Evolutionary conservation across 352 stramenopile species (phyloP).

Genomic region (Thalassiosira mediterranea): DNA sequence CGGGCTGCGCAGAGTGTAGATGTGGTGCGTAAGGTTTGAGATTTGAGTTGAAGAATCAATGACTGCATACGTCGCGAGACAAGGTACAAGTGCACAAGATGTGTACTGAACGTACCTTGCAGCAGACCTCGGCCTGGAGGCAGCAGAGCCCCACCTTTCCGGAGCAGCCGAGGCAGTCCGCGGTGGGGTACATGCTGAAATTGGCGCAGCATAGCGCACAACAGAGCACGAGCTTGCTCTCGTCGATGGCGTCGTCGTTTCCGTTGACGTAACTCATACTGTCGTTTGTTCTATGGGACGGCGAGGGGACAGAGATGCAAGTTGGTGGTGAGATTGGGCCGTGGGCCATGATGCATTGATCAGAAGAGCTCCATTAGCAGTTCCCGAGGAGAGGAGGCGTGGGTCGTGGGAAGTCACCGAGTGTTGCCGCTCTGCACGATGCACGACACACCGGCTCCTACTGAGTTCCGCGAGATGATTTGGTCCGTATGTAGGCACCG

Average conservation of each 20-base stretch:
- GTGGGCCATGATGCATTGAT: too few relatives aligned
- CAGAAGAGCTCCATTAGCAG: too few relatives aligned
- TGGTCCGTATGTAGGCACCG: too few relatives aligned
- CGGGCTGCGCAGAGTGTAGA: slow-evolving; percentile 29
- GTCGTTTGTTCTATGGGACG: background rate
- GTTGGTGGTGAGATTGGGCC: background rate
- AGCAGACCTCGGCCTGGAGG: slow-evolving; percentile 63
- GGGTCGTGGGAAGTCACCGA: too few relatives aligned
- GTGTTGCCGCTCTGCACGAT: too few relatives aligned
- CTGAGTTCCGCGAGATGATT: too few relatives aligned
- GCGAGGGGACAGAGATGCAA: background rate
- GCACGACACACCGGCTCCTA: too few relatives aligned
- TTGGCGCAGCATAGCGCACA: slow-evolving; percentile 72
- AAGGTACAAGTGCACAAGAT: too few relatives aligned
- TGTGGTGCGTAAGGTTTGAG: too few relatives aligned
- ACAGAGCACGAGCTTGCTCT: slow-evolving; percentile 68
- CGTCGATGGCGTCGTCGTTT: slow-evolving; percentile 67
- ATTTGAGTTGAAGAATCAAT: too few relatives aligned
- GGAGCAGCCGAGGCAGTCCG: slow-evolving; percentile 63
- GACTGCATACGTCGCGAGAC: too few relatives aligned
- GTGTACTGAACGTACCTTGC: slow-evolving; percentile 44
- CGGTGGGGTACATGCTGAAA: slow-evolving; percentile 28
- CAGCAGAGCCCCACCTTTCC: slow-evolving; percentile 63
- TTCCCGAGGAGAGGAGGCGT: too few relatives aligned
- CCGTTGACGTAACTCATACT: background rate